Evolutionary conservation across 2,329 filamentous ascomycete genomes (phyloP), one percentile per base, ranked within the genome.

Genomic region (Penicillium sp.): DNA sequence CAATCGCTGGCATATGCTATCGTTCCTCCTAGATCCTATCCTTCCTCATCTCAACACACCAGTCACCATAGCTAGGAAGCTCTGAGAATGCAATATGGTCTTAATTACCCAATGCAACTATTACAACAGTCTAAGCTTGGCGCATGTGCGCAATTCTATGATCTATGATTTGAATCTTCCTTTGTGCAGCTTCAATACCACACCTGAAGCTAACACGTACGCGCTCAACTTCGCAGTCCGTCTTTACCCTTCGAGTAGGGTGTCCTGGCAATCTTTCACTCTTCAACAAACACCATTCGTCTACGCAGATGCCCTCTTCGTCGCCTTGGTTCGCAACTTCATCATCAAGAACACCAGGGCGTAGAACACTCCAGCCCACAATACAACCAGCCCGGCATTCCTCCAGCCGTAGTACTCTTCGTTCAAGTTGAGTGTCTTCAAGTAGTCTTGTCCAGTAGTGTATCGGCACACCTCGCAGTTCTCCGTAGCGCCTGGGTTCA

Each of bases 401-500:
- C 60, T 60, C 60, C 60, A 62, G 31, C 60, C 60, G 37, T 55
- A 60, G 47, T 62, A 55, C 25, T 60, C 37, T 31, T 60, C 57
- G 31, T 52, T 51, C 38, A 62, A 41, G 45, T 62, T 62, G n/a
- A 62, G 39, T 17, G 60, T 60, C 43, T 51, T 48, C 25, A 62
- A 43, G 58, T 62, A 62, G 50, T 60, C 60, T 28, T 54, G 17
- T 22, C 62, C 60, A 43, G 51, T 54, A 37, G 53, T 57, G 39
- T 59, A 59, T 51, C 52, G 62, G 38, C 50, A 70, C 59, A 55
- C 70, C 65, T 35, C 62, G 67, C 31, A 72, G 0, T 78, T 69
- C 8, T 76, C 72, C 0, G 83, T 86, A 41, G 76, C 75, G 10
- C 76, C 68, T 38, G 77, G 78, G 10, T 84, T 82, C 6, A 76